Conservation (phyloP, 2,329 filamentous ascomycete species). For the Zarea fungicola region DNA sequence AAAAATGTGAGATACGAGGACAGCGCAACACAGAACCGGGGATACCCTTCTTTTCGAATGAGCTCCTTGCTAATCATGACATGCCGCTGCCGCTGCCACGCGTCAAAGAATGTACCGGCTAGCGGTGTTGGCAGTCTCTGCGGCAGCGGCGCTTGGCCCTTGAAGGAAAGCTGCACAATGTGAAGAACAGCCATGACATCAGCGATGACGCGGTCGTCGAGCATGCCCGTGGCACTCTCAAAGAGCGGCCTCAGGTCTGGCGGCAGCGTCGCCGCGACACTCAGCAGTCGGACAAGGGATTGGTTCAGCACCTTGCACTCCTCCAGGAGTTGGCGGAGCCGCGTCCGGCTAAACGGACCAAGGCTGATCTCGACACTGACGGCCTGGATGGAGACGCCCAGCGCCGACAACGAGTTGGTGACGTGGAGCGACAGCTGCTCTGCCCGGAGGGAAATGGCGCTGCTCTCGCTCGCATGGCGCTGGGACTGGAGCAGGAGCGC, state of each 20-base stretch:
- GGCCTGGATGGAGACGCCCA: conserved; percentile 22
- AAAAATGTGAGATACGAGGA: conserved; percentile 40
- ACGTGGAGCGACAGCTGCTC: conserved; percentile 27
- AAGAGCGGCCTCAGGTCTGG: conserved; percentile 35
- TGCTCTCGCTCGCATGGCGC: conserved; percentile 23
- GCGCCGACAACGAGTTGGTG: conserved; percentile 21
- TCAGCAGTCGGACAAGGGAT: conserved; percentile 25
- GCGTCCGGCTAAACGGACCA: conserved; percentile 27
- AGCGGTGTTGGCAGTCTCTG: conserved; percentile 43
- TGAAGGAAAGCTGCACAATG: conserved; percentile 40
- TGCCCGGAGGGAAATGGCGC: conserved; percentile 26
- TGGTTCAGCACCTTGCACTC: conserved; percentile 29
- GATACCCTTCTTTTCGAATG: conserved; percentile 36
- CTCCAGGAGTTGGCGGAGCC: conserved; percentile 25
- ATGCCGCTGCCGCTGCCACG: conserved; percentile 20
- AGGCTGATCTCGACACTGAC: conserved; percentile 27
- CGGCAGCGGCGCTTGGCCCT: conserved; percentile 42
- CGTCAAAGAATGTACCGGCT: conserved; percentile 28
- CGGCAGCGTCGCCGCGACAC: conserved; percentile 31
- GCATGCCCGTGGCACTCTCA: conserved; percentile 30
- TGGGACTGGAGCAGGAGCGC: conserved; percentile 36
- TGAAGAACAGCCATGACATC: conserved; percentile 46
- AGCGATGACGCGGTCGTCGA: conserved; percentile 39
- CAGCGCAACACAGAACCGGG: conserved; percentile 41
- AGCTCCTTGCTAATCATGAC: conserved; percentile 26